phyloP scores from a whole-genome alignment of 2,329 filamentous ascomycete species.

The Penicillium aurantiogriseum region DNA sequence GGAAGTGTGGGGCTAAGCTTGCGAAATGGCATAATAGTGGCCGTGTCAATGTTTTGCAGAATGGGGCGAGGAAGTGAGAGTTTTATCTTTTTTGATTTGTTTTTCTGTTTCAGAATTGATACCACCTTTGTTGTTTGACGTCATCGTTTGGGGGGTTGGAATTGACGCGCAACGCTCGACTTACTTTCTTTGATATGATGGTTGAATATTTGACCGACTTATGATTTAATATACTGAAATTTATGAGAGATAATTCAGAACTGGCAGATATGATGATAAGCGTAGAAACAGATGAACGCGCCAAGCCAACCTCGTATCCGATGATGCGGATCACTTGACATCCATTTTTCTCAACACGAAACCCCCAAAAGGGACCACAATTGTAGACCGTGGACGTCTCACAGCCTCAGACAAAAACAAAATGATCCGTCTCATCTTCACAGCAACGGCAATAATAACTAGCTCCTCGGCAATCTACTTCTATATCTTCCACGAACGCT shows the following conservation, averaged over 20 bases:
- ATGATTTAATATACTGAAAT: neutral
- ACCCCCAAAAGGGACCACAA: neutral
- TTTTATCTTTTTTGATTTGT: neutral
- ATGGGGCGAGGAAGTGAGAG: constrained; percentile 1
- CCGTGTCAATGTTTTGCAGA: constrained; percentile 44
- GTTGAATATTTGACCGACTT: neutral
- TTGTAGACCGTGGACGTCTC: neutral
- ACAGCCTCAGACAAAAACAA: neutral
- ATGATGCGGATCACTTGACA: constrained; percentile 14
- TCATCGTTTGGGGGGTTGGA: neutral
- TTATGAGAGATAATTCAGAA: neutral
- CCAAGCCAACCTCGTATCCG: constrained; percentile 15
- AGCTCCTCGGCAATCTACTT: constrained; percentile 23
- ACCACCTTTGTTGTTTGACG: constrained; percentile 14
- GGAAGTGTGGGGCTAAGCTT: constrained; percentile 46
- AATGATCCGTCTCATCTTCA: constrained; percentile 17
- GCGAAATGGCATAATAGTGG: constrained; percentile 52
- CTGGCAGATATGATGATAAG: neutral
- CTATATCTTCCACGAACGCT: constrained; percentile 24
- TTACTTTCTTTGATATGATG: neutral
- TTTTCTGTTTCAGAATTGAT: constrained; percentile 10
- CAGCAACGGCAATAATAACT: constrained; percentile 17
- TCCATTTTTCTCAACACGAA: neutral
- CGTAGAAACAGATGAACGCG: neutral
- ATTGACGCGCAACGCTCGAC: neutral